Evolutionary conservation across 2,329 filamentous ascomycete species (phyloP), one percentile per base, ranked within the genome.

Genomic region (Orbilia blumenaviensis): DNA sequence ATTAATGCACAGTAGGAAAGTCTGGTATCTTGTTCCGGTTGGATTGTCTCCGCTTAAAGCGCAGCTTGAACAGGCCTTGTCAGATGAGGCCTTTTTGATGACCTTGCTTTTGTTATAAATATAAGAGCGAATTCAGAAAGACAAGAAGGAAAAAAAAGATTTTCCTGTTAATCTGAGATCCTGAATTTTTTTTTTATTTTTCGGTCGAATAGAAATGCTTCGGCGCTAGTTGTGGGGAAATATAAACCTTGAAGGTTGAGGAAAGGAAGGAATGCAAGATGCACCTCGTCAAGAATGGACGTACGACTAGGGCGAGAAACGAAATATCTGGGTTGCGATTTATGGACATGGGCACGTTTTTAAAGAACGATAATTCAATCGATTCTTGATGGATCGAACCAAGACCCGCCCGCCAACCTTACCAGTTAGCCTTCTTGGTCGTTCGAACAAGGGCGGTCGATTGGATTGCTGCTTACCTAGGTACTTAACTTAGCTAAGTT

Each of bases 81-180:
- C 56, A 66, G 64, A 44, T 76, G 72, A 76, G 72, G 64, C 34
- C 48, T 72, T 72, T 72, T 72, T 66, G 46, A 56, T 29, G 58
- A 71, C 66, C 60, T 72, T 72, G 64, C 56, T 69, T 76, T 56
- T 73, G 44, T 67, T 75, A 46, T 67, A 68, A 38, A 66, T 75
- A 68, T 58, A 63, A 75, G 56, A 67, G 52, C 54, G 54, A 62
- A 56, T 66, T 56, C 50, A 29, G 42, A 21, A 46, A 46, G n/a
- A n/a, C n/a, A n/a, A n/a, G n/a, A 46, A 46, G 48, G 46, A 48
- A 50, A 44, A 56, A 54, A 27, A 48, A 38, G 32, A 38, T 50
- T 56, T 61, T 63, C 18, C 44, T 52, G 27, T 61, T 48, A 32
- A 42, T 63, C 48, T 36, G 36, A 54, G 48, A 46, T 58, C 63